Conservation (phyloP, 1,284 basidiomycete species). For the Puccinia horiana region DNA sequence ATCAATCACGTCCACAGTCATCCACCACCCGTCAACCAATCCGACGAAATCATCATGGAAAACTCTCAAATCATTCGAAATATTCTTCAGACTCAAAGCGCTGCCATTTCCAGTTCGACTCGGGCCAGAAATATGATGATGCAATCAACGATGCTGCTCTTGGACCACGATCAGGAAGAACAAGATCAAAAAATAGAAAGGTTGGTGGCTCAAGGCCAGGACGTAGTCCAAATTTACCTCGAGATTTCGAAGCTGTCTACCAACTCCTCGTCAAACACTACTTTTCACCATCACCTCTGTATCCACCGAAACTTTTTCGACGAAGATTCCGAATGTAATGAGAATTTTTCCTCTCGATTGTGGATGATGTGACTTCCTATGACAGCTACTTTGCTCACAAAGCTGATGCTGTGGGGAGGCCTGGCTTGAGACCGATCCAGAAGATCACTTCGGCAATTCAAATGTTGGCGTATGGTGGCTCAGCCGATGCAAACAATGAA, state of each 20-base stretch:
- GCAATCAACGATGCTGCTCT: too few species aligned
- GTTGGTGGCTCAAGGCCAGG: neutral
- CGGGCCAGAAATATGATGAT: too few species aligned
- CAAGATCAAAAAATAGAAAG: neutral
- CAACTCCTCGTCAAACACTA: neutral
- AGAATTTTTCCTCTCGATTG: neutral
- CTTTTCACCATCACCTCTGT: neutral
- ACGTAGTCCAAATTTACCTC: neutral
- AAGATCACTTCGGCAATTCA: neutral
- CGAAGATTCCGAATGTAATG: neutral
- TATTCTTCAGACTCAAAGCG: too few species aligned
- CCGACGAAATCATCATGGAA: too few species aligned
- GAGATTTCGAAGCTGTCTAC: slow-evolving; percentile 6
- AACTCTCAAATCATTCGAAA: too few species aligned
- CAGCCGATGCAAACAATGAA: neutral
- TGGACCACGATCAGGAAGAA: too few species aligned
- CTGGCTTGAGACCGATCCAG: neutral
- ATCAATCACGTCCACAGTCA: too few species aligned
- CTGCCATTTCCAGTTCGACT: too few species aligned
- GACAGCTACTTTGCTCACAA: neutral
- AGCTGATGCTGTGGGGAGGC: neutral
- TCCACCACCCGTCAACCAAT: too few species aligned
- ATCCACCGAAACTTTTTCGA: neutral
- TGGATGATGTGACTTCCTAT: neutral
- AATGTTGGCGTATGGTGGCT: neutral